Conservation (phyloP, 2,329 filamentous ascomycete species). For the Simplicillium aogashimaense region DNA sequence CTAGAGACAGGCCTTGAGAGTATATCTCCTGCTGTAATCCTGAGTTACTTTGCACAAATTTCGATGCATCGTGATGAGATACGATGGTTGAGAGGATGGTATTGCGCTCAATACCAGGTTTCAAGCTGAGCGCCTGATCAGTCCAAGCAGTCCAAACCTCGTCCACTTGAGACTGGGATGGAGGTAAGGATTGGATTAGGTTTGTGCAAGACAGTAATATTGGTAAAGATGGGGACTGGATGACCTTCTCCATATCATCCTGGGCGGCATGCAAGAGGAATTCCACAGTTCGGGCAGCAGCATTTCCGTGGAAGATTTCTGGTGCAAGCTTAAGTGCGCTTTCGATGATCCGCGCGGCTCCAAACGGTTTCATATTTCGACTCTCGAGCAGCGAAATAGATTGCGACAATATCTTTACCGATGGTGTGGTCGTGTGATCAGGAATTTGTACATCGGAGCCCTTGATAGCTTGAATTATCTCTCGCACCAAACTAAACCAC, state of each 20-base stretch:
- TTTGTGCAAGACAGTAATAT: conserved; percentile 59
- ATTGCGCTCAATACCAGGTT: conserved; percentile 12
- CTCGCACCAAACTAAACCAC: conserved; percentile 51
- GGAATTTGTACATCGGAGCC: conserved; percentile 11
- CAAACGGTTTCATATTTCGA: conserved; percentile 48
- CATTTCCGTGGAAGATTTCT: conserved; percentile 26
- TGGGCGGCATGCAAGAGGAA: conserved; percentile 40
- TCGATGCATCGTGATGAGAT: conserved; percentile 28
- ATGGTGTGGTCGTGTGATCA: conserved; percentile 19
- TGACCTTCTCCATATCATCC: conserved; percentile 44
- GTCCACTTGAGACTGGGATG: conserved; percentile 24
- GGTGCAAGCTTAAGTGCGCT: conserved; percentile 26
- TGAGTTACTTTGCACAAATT: conserved; percentile 25
- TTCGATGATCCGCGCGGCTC: conserved; percentile 37
- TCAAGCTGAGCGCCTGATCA: conserved; percentile 25
- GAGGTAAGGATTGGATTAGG: conserved; percentile 35
- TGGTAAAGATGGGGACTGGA: conserved; percentile 58
- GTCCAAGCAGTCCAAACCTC: conserved; percentile 35
- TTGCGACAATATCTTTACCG: conserved; percentile 18
- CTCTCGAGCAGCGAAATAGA: conserved; percentile 32
- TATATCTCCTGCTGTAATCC: conserved; percentile 38
- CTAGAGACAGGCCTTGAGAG: conserved; percentile 26
- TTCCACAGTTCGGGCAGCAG: conserved; percentile 24
- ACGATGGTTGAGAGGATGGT: conserved; percentile 34
- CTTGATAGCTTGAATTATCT: conserved; percentile 26